Conservation (phyloP, 1,284 basidiomycete genomes). For the Tausonia pullulans region DNA sequence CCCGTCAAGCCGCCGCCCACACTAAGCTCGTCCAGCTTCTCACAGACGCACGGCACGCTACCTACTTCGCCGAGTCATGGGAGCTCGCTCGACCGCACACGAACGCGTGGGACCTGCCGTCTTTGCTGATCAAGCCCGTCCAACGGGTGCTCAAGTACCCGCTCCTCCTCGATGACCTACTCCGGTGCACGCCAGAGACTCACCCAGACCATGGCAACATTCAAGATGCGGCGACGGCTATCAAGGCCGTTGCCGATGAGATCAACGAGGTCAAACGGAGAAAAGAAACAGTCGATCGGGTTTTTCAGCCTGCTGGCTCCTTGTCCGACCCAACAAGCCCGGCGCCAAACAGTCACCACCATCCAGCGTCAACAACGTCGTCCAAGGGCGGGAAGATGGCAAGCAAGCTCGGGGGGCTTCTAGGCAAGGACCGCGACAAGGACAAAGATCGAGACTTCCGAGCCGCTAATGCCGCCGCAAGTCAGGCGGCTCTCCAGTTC, state of each 20-base stretch:
- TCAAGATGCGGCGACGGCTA: constrained; percentile 50
- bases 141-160: constrained; percentile 89
- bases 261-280: constrained; percentile 79
- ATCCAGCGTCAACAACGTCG: constrained; percentile 15
- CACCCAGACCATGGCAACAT: constrained; percentile 65
- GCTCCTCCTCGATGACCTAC: constrained; percentile 65
- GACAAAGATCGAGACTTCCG: constrained; percentile 14
- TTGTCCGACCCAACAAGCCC: constrained; percentile 20
- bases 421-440: background rate
- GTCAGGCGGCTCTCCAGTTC: background rate
- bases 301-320: constrained; percentile 21
- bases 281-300: constrained; percentile 62
- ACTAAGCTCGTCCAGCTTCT: constrained; percentile 46
- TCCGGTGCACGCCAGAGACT: constrained; percentile 60
- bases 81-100: constrained; percentile 57
- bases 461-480: constrained; percentile 26
- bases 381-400: background rate
- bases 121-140: constrained; percentile 75
- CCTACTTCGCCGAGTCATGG: constrained; percentile 59
- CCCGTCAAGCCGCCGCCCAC: constrained; percentile 65
- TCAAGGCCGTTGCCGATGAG: constrained; percentile 65
- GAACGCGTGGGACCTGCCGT: constrained; percentile 87
- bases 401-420: constrained; percentile 9
- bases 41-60: constrained; percentile 31
- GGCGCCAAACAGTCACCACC: constrained; percentile 21